Conservation (phyloP, 2,329 filamentous ascomycete genomes). For the Apiospora hydei region DNA sequence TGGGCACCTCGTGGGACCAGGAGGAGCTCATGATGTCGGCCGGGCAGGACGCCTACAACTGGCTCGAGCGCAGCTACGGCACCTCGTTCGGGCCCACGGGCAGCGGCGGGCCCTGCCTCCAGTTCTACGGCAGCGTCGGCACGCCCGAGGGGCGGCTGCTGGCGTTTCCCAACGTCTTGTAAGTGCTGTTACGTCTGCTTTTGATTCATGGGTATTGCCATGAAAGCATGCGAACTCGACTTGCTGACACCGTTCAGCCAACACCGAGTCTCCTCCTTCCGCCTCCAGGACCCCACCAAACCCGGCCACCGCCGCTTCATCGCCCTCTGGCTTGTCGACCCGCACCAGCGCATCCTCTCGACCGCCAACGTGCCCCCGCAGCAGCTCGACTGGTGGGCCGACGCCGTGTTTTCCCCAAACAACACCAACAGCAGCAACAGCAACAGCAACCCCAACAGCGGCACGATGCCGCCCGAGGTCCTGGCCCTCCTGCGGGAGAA, state of each 20-base stretch:
- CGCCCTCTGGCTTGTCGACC: conserved; percentile 68
- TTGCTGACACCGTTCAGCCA: too few species aligned
- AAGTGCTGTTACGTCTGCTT: too few species aligned
- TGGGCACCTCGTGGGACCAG: conserved; percentile 30
- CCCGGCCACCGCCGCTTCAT: conserved; percentile 67
- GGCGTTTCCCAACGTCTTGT: conserved; percentile 38
- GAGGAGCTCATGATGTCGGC: background rate
- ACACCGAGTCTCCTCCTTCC: conserved; percentile 55
- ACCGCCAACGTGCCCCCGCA: conserved; percentile 55
- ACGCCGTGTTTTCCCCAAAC: conserved; percentile 26
- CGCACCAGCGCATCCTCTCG: conserved; percentile 51
- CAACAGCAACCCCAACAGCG: background rate
- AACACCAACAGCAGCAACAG: too few species aligned
- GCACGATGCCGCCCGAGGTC: conserved; percentile 24
- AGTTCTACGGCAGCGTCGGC: conserved; percentile 35
- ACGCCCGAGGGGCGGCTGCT: conserved; percentile 36
- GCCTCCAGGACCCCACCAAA: conserved; percentile 56
- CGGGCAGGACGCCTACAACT: conserved; percentile 27
- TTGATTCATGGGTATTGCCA: too few species aligned
- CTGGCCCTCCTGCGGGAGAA: conserved; percentile 21
- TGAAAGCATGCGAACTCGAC: too few species aligned
- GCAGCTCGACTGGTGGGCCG: conserved; percentile 49
- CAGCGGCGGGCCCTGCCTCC: conserved; percentile 24
- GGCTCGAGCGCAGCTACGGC: conserved; percentile 25
- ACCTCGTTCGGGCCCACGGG: background rate